A percentile compares a stretch with the other conserved stretches of the same genome.
Evolutionary conservation across 208 protist species (phyloP).

Genomic region (Acanthamoeba castellanii): DNA sequence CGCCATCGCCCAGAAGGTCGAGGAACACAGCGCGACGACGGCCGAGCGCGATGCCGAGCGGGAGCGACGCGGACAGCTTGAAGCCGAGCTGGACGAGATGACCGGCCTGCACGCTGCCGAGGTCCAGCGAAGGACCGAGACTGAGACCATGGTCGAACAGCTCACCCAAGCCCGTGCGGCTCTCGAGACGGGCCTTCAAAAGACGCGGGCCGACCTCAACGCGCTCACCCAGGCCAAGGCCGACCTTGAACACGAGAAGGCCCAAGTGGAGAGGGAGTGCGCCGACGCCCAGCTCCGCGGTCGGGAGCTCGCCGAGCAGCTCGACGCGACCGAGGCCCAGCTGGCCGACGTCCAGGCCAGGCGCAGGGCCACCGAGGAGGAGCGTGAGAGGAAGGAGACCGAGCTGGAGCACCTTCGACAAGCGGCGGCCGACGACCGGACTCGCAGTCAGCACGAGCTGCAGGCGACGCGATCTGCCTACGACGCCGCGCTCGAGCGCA

Average conservation of each 20-base stretch:
- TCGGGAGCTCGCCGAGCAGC: neutral
- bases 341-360: neutral
- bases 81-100: neutral
- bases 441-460: slow-evolving; percentile 32
- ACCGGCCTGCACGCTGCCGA: neutral
- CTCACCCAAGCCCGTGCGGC: neutral
- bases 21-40: neutral
- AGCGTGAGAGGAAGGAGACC: neutral
- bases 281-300: neutral
- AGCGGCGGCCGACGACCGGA: neutral
- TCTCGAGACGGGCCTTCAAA: neutral
- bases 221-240: neutral
- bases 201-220: neutral
- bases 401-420: slow-evolving; percentile 10
- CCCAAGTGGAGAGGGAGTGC: neutral
- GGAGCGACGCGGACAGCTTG: neutral
- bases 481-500: slow-evolving; percentile 10
- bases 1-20: neutral
- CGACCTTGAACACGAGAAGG: neutral
- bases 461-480: neutral
- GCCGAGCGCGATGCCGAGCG: neutral
- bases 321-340: neutral
- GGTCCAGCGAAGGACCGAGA: neutral
- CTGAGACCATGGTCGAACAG: neutral
- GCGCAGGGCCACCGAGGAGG: neutral